Evolutionary conservation across 1,284 basidiomycete species (phyloP).

Genomic region (Irpex sp.): DNA sequence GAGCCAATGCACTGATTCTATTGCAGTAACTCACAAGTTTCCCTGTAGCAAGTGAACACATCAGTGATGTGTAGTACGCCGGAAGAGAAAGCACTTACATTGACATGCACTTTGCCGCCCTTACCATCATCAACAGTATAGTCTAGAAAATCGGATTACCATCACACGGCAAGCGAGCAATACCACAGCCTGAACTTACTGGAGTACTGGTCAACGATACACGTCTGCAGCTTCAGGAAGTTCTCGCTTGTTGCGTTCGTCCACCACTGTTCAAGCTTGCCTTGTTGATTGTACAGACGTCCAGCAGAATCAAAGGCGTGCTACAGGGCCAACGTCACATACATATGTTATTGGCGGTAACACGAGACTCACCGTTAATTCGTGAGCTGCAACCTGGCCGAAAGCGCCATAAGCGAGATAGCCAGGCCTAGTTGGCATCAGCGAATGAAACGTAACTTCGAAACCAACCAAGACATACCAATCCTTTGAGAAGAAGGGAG

Average conservation of each 20-base stretch:
- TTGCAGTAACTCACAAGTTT: slow-evolving; percentile 52
- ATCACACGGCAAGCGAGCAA: background rate
- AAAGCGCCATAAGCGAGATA: slow-evolving; percentile 92
- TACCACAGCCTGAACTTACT: slow-evolving; percentile 32
- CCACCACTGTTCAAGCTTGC: slow-evolving; percentile 89
- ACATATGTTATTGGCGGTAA: background rate
- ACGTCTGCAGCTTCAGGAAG: slow-evolving; percentile 83
- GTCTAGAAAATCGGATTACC: slow-evolving; percentile 32
- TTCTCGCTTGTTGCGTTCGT: slow-evolving; percentile 79
- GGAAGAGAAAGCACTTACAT: slow-evolving; percentile 52
- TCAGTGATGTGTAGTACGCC: background rate
- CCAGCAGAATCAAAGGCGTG: slow-evolving; percentile 95
- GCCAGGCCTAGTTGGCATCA: slow-evolving; percentile 53
- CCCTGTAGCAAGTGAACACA: slow-evolving; percentile 39
- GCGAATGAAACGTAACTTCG: background rate
- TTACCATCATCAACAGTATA: slow-evolving; percentile 85
- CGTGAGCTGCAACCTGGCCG: slow-evolving; percentile 86
- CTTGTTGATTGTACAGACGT: slow-evolving; percentile 73
- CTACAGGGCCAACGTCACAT: slow-evolving; percentile 31
- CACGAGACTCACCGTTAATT: slow-evolving; percentile 62
- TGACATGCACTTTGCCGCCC: slow-evolving; percentile 81
- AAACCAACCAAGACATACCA: slow-evolving; percentile 48
- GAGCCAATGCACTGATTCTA: background rate
- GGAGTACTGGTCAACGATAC: slow-evolving; percentile 88
- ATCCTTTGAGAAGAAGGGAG: slow-evolving; percentile 85